Base-by-base conservation (phyloP, 306 rosid species). In the Oxytropis ochrocephala region DNA sequence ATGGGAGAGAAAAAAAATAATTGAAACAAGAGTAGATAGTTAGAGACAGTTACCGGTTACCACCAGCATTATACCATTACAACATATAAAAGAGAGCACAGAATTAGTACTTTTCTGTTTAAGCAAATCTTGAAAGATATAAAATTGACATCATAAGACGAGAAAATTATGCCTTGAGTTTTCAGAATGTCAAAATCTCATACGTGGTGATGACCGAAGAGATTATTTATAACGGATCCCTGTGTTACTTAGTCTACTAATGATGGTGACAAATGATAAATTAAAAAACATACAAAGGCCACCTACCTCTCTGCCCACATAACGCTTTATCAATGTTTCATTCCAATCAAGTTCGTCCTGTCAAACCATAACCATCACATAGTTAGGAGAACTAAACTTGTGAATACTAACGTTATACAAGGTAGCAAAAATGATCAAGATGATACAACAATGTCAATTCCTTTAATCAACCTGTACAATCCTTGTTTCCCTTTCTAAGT, bases 311-410 rank as follows among this genome's bases (percentile, higher is more conserved):
- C 97, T 88, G 84, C 98, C 97, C 7, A 86, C 72, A 72, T 83
- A 90, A 33, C 71, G 90, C 82, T 86, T 85, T 69, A 93, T 85
- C 86, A 88, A 70, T 67, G 54, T 79, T 81, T 84, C 85, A 70
- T 88, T 81, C 98, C 98, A 94, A 30, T 87, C 84, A 35, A 94
- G 95, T 83, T 94, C 96, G 3, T 88, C 97, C 96, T 94, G 83
- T 27, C 77, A 82, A 44, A 73, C 63, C 76, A 73, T 67, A 50
- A 57, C n/a, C n/a, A n/a, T n/a, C n/a, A 67, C 21, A 17, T 61
- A 21, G 59, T 51, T 54, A 67, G 43, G 56, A 72, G 50, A 62
- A 16, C 48, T 57, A 57, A 54, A 47, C 11, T 29, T 48, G 29
- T 42, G 9, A 12, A 29, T 42, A 41, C 33, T 5, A n/a, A 8